Evolutionary conservation across 2,329 filamentous ascomycete species (phyloP).

Genomic region (Botrytis aclada): DNA sequence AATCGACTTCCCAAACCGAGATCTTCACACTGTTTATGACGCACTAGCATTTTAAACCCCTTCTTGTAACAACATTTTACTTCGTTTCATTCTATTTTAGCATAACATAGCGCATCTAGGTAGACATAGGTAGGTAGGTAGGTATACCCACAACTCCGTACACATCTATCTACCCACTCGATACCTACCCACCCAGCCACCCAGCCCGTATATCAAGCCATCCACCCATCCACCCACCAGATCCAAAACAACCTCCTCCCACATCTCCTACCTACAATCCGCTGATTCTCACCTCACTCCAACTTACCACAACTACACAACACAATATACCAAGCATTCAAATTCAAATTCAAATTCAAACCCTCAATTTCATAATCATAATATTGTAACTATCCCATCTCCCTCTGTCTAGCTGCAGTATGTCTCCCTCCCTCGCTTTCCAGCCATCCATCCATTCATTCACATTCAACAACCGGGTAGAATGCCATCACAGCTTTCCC

Average conservation of each 20-base stretch:
- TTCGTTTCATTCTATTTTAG: no score
- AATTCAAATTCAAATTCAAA: no score
- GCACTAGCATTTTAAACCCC: no score
- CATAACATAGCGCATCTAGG: neutral
- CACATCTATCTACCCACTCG: neutral
- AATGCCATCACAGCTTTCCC: neutral
- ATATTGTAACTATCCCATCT: neutral
- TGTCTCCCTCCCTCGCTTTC: neutral
- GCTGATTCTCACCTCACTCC: no score
- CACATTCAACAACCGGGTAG: neutral
- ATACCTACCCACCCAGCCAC: no score
- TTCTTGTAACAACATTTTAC: no score
- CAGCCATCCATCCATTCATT: no score
- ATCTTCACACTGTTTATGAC: neutral
- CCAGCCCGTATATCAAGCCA: no score
- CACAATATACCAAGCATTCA: neutral
- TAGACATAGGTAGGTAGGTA: no score
- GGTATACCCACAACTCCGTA: no score
- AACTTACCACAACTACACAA: neutral
- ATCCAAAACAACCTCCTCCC: neutral
- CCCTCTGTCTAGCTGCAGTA: neutral
- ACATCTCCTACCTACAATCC: neutral
- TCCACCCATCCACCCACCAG: no score
- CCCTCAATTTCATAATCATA: neutral
- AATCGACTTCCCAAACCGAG: neutral